Conservation (phyloP, 1,139 yeast genomes). For the Kazachstania sp. region DNA sequence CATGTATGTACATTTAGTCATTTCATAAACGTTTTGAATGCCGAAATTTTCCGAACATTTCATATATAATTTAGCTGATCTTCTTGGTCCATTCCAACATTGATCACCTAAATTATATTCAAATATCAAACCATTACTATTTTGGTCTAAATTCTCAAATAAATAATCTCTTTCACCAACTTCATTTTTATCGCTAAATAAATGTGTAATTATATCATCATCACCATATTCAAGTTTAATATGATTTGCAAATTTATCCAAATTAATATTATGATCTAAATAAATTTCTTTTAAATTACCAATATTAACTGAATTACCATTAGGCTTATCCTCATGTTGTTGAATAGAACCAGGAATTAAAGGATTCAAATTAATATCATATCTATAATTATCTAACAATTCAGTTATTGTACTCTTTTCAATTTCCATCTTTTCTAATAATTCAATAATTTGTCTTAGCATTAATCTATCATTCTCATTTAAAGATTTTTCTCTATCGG, state of each 20-base stretch:
- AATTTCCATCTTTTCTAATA: constrained; percentile 9
- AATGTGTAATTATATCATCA: constrained; percentile 20
- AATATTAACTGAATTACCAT: constrained; percentile 18
- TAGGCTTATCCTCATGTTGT: constrained; percentile 20
- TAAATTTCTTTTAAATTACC: constrained; percentile 16
- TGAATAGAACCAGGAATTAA: constrained; percentile 10
- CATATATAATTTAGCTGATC: constrained; percentile 59
- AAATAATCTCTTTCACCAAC: constrained; percentile 23
- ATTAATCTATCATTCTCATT: background rate
- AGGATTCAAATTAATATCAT: constrained; percentile 21
- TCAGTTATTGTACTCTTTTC: constrained; percentile 9
- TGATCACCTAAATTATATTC: constrained; percentile 58
- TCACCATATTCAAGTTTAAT: constrained; percentile 18
- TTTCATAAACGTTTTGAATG: constrained; percentile 66
- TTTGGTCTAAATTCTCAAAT: constrained; percentile 23
- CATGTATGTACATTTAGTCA: constrained; percentile 76
- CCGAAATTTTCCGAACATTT: constrained; percentile 56
- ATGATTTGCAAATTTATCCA: constrained; percentile 16
- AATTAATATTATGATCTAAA: constrained; percentile 13
- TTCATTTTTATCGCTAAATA: constrained; percentile 19
- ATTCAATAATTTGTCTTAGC: constrained; percentile 9
- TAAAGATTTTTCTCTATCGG: background rate
- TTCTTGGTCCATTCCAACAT: constrained; percentile 93
- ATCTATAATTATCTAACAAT: constrained; percentile 19
- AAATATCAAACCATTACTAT: constrained; percentile 34